A percentile compares a stretch with the other conserved stretches of the same genome.
Evolutionary conservation across 345 rosid genomes (phyloP).

Genomic region (Citrus mangshanensis): DNA sequence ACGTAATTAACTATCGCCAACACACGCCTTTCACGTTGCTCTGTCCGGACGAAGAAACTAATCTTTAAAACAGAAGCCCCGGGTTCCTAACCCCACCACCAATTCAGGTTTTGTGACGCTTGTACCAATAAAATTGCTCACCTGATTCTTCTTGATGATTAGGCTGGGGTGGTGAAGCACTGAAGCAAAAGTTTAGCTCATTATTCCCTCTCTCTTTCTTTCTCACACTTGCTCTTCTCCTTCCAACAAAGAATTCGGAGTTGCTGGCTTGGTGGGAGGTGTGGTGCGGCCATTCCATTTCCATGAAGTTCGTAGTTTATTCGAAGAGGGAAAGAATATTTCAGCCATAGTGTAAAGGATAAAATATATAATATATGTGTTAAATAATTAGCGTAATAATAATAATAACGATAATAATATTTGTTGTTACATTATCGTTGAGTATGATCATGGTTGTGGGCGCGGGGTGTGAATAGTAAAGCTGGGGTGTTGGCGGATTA

Average conservation of each 20-base stretch:
- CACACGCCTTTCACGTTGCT: conserved; percentile 35
- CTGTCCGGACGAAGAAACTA: background rate
- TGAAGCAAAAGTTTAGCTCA: background rate
- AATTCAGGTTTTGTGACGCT: conserved; percentile 8
- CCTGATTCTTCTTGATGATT: background rate
- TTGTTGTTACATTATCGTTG: background rate
- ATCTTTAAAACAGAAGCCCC: background rate
- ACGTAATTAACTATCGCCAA: background rate
- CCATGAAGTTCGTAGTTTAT: background rate
- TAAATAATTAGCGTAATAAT: background rate
- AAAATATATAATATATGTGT: too few relatives aligned
- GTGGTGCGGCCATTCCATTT: background rate
- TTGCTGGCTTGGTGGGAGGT: background rate
- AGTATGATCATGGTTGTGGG: background rate
- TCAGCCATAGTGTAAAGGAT: background rate
- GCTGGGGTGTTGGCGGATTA: background rate
- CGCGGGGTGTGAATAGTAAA: background rate
- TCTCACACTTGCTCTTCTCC: background rate
- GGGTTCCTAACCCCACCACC: background rate
- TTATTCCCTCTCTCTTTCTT: background rate
- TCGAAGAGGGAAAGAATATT: too few relatives aligned
- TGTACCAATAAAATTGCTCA: conserved; percentile 8
- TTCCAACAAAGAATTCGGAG: background rate
- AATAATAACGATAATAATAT: background rate
- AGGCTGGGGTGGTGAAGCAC: background rate